phyloP scores from a whole-genome alignment of 1,284 basidiomycete genomes.

The Lentinus polychrous region DNA sequence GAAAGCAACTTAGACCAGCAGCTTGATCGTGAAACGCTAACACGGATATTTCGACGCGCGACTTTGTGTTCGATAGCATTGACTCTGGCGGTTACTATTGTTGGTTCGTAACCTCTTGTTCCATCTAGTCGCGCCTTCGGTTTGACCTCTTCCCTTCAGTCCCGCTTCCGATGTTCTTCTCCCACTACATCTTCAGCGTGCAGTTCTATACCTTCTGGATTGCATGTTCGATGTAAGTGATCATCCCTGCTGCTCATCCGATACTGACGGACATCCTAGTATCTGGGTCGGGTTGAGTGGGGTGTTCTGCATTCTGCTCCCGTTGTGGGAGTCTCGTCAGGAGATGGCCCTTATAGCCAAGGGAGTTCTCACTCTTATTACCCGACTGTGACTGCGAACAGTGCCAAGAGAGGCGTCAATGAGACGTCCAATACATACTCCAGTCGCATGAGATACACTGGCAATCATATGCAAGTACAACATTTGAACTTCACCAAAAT shows the following conservation, averaged over 20 bases:
- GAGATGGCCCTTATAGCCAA: conserved; percentile 31
- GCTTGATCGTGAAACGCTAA: conserved; percentile 19
- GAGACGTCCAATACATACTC: too few relatives aligned
- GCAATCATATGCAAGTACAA: too few relatives aligned
- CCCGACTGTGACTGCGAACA: too few relatives aligned
- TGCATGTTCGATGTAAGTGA: conserved; percentile 37
- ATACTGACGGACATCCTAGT: conserved; percentile 16
- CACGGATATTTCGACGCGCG: conserved; percentile 33
- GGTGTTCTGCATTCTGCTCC: conserved; percentile 39
- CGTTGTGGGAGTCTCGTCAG: conserved; percentile 38
- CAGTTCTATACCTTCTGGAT: conserved; percentile 47
- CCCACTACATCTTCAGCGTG: conserved; percentile 42
- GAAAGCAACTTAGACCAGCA: background rate
- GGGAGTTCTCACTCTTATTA: conserved; percentile 8
- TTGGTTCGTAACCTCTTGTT: conserved; percentile 26
- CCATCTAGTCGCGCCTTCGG: background rate
- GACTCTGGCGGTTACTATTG: conserved; percentile 32
- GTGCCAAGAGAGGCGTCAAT: too few relatives aligned
- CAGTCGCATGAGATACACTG: too few relatives aligned
- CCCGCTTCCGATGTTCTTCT: conserved; percentile 47
- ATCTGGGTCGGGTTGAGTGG: conserved; percentile 42
- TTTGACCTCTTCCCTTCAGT: conserved; percentile 21
- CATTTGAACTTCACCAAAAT: too few relatives aligned
- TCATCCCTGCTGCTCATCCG: conserved; percentile 2
- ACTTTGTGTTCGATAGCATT: conserved; percentile 34